phyloP scores from a whole-genome alignment of 2,329 filamentous ascomycete genomes.

The Thelonectria olida region DNA sequence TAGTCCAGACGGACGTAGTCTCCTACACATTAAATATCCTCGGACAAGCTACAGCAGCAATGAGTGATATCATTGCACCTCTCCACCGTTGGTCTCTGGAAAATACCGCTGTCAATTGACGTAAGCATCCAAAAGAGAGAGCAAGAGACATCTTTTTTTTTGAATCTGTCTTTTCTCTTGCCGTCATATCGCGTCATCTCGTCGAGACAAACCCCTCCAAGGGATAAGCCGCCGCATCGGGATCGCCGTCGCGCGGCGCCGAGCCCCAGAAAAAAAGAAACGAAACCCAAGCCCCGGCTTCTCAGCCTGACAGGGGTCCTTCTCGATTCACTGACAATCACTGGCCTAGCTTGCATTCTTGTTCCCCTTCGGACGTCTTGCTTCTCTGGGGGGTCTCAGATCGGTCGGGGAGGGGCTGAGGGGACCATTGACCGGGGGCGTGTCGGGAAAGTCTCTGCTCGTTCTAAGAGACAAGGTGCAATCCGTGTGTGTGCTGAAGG shows the following conservation, averaged over 20 bases:
- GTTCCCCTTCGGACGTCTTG: conserved; percentile 7
- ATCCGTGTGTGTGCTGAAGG: conserved; percentile 1
- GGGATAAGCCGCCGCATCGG: conserved; percentile 32
- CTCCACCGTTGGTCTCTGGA: background rate
- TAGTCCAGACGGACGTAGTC: too few relatives aligned
- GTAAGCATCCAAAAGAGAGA: background rate
- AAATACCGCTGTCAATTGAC: background rate
- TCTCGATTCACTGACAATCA: background rate
- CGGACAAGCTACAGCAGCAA: too few relatives aligned
- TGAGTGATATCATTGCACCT: too few relatives aligned
- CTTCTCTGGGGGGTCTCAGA: conserved; percentile 4
- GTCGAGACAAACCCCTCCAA: too few relatives aligned
- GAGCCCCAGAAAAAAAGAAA: conserved; percentile 11
- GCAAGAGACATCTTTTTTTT: too few relatives aligned
- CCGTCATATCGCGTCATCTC: conserved; percentile 1
- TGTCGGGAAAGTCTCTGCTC: too few relatives aligned
- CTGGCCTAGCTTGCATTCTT: too few relatives aligned
- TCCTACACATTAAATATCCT: too few relatives aligned
- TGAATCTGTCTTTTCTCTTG: too few relatives aligned
- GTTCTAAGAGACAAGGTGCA: too few relatives aligned
- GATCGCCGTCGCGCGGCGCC: conserved; percentile 37
- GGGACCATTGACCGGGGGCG: too few relatives aligned
- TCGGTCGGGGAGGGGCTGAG: too few relatives aligned
- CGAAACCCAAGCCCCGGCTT: background rate
- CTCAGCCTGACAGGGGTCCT: conserved; percentile 38